A percentile compares a stretch with the other conserved stretches of the same genome.
Evolutionary conservation across 495 filamentous ascomycete genomes (phyloP).

Genomic region (Lasiosphaeria hispida): DNA sequence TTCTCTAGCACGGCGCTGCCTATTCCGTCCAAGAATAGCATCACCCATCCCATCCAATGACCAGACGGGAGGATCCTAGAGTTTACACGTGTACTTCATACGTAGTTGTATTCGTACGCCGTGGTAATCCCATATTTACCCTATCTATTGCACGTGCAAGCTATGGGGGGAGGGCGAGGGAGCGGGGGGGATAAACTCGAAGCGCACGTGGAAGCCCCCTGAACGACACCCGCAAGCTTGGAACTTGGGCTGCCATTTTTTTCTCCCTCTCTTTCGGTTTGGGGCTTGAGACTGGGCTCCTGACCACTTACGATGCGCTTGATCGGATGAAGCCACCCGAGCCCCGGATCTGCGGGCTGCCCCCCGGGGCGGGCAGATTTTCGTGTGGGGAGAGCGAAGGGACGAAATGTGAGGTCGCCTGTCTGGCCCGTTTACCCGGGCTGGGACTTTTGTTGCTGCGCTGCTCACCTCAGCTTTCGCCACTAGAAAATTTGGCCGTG

Average conservation of each 20-base stretch:
- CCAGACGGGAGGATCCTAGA: too few species aligned
- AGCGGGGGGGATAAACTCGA: too few species aligned
- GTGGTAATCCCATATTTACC: not conserved
- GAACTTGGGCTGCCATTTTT: not conserved
- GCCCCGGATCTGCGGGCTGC: slow-evolving; percentile 18
- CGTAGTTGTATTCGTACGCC: too few species aligned
- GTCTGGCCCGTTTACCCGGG: slow-evolving; percentile 20
- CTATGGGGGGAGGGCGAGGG: too few species aligned
- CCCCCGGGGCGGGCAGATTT: not conserved
- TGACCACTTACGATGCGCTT: not conserved
- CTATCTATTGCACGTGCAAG: slow-evolving; percentile 10
- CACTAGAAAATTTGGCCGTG: too few species aligned
- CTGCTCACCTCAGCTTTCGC: not conserved
- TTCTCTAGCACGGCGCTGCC: too few species aligned
- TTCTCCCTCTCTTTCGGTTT: not conserved
- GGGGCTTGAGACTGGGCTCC: not conserved
- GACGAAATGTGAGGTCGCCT: too few species aligned
- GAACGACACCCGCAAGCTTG: not conserved
- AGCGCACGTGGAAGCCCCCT: not conserved
- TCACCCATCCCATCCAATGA: too few species aligned
- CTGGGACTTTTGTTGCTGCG: too few species aligned
- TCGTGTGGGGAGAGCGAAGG: slow-evolving; percentile 3
- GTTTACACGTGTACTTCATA: too few species aligned
- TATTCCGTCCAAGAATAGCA: too few species aligned
- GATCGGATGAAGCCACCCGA: slow-evolving; percentile 18